phyloP scores from a whole-genome alignment of 495 filamentous ascomycete species.

The Penicillium cataractarum region DNA sequence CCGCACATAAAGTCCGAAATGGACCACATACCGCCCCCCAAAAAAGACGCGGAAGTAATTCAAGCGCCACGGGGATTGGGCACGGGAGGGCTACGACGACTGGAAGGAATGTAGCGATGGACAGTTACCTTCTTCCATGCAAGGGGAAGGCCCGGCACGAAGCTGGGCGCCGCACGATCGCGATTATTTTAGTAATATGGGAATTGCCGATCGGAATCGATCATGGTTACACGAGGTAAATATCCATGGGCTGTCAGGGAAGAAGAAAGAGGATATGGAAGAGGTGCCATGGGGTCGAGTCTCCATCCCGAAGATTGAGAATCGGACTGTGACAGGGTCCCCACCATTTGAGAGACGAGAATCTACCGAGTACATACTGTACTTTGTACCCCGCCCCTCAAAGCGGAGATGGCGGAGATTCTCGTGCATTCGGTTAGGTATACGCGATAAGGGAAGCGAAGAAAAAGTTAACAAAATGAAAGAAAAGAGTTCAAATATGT shows the following conservation, averaged over 20 bases:
- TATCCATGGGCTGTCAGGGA: background rate
- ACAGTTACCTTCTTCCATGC: slow-evolving; percentile 17
- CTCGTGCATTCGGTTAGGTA: slow-evolving; percentile 5
- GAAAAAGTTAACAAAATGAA: background rate
- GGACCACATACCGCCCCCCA: slow-evolving; percentile 16
- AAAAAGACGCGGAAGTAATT: background rate
- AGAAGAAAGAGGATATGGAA: background rate
- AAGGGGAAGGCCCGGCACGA: slow-evolving; percentile 27
- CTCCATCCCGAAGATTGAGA: slow-evolving; percentile 1
- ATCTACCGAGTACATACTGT: background rate
- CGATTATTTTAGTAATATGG: slow-evolving; percentile 12
- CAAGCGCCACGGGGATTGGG: background rate
- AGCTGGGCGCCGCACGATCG: slow-evolving; percentile 22
- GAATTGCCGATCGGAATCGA: slow-evolving; percentile 26
- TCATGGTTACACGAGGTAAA: slow-evolving; percentile 12
- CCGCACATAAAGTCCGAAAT: background rate
- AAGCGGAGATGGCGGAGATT: slow-evolving; percentile 32
- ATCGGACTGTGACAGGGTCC: background rate
- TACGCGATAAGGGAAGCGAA: slow-evolving; percentile 4
- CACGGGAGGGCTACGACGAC: background rate
- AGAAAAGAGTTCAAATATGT: background rate
- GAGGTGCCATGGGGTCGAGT: background rate
- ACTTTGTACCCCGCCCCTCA: slow-evolving; percentile 28
- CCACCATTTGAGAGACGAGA: background rate
- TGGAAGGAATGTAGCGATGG: slow-evolving; percentile 1